Evolutionary conservation across 2,329 filamentous ascomycete genomes (phyloP), one percentile per base, ranked within the genome.

Genomic region (Metarhizium guizhouense): DNA sequence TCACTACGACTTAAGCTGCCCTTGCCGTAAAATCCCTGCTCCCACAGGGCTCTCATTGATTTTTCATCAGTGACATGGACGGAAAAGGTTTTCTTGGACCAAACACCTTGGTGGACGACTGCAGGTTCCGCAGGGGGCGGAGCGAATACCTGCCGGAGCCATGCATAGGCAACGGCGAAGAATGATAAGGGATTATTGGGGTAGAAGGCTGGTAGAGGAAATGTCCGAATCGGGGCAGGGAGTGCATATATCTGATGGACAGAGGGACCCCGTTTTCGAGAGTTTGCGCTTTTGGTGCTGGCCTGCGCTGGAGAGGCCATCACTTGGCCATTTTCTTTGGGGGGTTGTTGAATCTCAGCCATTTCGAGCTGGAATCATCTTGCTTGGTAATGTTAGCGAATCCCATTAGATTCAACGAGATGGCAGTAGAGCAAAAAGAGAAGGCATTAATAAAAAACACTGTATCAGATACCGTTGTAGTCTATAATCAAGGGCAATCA

Each of bases 401-500:
- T 13, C n/a, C 20, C 25, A 47, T 7, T n/a, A 14, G 16, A 20
- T 3, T 51, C 30, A 11, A 20, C 8, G 4, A 42, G 38, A 16
- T 16, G 38, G 38, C 13, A 20, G 14, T 6, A 18, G 18, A 8
- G 18, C 32, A 54, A 47, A 51, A 56, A 54, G 54, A 53, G 54
- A 62, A 61, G 25, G 25, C 25, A 59, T 18, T 58, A 54, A 29
- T 56, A 60, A 56, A 16, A 14, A 57, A 61, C 32, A 34, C 69
- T 70, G 67, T 77, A 81, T 94, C 89, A 94, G 89, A 94, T 94
- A 94, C 89, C 89, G 89, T 94, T 93, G 88, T 94, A 94, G 89
- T 94, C 88, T 88, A 87, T 85, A 83, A 72, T 71, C 67, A 79
- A 76, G 76, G 79, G 75, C 81, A 73, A 74, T 78, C 84, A 86